Conservation (phyloP, 306 rosid genomes). For the Fagus crenata region DNA sequence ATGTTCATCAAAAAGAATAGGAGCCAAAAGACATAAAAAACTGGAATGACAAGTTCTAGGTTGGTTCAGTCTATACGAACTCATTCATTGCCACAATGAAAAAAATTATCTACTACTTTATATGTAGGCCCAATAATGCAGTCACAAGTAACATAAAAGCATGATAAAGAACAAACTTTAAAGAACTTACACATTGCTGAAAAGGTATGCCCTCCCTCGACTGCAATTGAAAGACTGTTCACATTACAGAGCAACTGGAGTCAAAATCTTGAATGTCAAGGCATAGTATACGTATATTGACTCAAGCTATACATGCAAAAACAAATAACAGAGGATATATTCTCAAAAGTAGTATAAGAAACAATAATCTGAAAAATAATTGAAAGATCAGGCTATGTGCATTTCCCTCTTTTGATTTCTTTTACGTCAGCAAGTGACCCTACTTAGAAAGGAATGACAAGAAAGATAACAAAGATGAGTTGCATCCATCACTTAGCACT, state of each 20-base stretch:
- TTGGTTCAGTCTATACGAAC: background rate
- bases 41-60: background rate
- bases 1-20: background rate
- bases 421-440: background rate
- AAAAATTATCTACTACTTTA: background rate
- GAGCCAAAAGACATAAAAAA: background rate
- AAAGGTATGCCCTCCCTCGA: slow-evolving; percentile 75
- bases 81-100: background rate
- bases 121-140: background rate
- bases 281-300: background rate
- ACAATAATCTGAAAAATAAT: too few relatives aligned
- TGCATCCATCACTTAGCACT: slow-evolving; percentile 11
- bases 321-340: background rate
- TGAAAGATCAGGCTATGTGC: background rate
- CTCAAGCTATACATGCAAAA: background rate
- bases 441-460: slow-evolving; percentile 6
- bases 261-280: slow-evolving; percentile 25
- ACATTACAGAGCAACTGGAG: slow-evolving; percentile 31
- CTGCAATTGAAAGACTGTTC: slow-evolving; percentile 74
- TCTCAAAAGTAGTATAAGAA: background rate
- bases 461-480: background rate
- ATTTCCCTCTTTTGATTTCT: background rate
- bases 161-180: slow-evolving; percentile 3
- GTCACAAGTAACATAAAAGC: background rate
- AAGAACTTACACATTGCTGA: slow-evolving; percentile 80